Percentiles rank a stretch among this genome's conserved stretches.
phyloP scores from a whole-genome alignment of 179 eudicot genomes.

The Silene vulgaris region DNA sequence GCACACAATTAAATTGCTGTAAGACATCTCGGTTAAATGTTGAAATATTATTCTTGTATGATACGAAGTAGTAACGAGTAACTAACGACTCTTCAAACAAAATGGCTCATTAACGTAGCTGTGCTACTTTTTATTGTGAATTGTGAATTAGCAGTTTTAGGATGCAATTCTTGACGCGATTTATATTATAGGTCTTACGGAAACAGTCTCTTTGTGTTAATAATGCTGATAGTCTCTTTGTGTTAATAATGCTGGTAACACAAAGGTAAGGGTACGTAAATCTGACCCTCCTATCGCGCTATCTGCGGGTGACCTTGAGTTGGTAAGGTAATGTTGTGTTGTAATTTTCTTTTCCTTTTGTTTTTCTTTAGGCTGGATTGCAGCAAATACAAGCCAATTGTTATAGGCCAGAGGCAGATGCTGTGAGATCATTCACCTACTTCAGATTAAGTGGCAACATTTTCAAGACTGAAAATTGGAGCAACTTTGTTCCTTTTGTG shows the following conservation, averaged over 20 bases:
- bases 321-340: not conserved
- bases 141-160: no score
- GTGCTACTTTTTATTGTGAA: no score
- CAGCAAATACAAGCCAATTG: conserved; percentile 51
- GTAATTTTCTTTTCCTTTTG: not conserved
- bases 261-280: not conserved
- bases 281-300: not conserved
- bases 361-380: conserved; percentile 43
- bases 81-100: not conserved
- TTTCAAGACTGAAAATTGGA: conserved; percentile 53
- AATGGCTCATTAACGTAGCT: no score
- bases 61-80: not conserved
- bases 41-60: not conserved
- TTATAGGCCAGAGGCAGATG: conserved; percentile 38
- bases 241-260: not conserved
- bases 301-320: not conserved
- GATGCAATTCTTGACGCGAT: no score
- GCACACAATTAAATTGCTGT: not conserved
- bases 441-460: conserved; percentile 52
- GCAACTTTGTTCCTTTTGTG: conserved; percentile 53
- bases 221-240: no score
- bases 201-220: no score
- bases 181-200: no score
- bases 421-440: conserved; percentile 52
- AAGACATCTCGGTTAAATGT: not conserved